Evolutionary conservation across 1,139 yeast species (phyloP), one percentile per base, ranked within the genome.

Genomic region (Taiozyma sp.): DNA sequence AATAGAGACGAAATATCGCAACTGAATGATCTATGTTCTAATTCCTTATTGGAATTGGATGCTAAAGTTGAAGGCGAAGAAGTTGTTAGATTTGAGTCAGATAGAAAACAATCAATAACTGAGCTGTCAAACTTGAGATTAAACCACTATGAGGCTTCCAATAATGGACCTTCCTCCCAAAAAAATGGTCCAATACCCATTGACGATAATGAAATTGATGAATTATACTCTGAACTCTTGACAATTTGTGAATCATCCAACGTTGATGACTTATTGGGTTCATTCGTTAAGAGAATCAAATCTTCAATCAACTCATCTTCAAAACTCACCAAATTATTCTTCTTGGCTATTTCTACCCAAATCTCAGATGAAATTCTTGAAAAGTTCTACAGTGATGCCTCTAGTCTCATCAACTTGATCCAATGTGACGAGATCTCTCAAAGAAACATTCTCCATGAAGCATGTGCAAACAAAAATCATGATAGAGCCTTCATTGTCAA

Each of bases 1-100:
- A 96, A 95, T 64, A 81, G 96, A 57, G 87, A 87, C 57, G 95
- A 89, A 61, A 86, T 92, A 49, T 87, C 95, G 46, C 85, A 83
- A 58, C 75, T 93, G 63, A 87, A 93, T 65, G 99, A 93, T 67
- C 71, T 83, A 53, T 93, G 89, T 16, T 87, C 89, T 4, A 81
- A 81, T 53, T 80, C 89, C 14, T 71, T 92, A 46, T 78, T 92
- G 67, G 96, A 93, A 61, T 73, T 93, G 47, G 97, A 93, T 67
- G 88, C 96, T 3, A 81, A 87, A 58, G 82, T 87, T 60, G 95
- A 89, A 60, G 96, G 96, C 32, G 96, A 86, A 42, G 64, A 62
- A 23, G 61, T 63, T 56, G 74, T 72, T 9, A 59, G 63, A 43
- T 61, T 55, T 45, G 64, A 62, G 48, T 28, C 50, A 24, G 53